Percentiles rank a stretch among this genome's conserved stretches.
phyloP scores from a whole-genome alignment of 1,284 basidiomycete genomes.

The Dichomitus squalens region DNA sequence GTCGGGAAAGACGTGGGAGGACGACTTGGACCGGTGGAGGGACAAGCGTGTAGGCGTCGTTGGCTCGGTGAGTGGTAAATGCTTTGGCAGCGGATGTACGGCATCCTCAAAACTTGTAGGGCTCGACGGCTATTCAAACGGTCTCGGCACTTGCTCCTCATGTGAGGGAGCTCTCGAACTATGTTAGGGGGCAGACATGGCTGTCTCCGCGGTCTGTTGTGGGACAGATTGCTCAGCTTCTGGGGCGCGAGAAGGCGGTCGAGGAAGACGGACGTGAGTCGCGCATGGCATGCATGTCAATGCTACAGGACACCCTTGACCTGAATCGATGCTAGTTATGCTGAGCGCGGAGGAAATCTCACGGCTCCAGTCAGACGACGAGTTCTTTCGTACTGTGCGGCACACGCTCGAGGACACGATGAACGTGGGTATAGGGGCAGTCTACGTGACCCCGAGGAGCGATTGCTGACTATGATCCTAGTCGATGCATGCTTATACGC shows the following conservation, averaged over 20 bases:
- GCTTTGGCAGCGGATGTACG: too few relatives aligned
- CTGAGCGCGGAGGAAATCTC: constrained; percentile 59
- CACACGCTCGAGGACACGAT: constrained; percentile 51
- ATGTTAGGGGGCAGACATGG: constrained; percentile 65
- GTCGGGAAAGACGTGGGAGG: constrained; percentile 47
- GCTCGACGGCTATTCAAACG: constrained; percentile 67
- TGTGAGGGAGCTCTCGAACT: constrained; percentile 54
- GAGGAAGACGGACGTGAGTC: constrained; percentile 43
- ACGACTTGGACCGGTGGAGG: constrained; percentile 28
- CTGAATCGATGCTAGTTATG: too few relatives aligned
- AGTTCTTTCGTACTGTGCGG: constrained; percentile 52
- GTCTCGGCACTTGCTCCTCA: constrained; percentile 58
- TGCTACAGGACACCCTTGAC: too few relatives aligned
- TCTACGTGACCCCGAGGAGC: background rate
- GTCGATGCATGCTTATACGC: constrained; percentile 47
- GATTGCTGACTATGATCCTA: constrained; percentile 23
- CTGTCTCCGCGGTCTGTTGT: constrained; percentile 51
- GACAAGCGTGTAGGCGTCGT: constrained; percentile 3
- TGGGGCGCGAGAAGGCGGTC: constrained; percentile 35
- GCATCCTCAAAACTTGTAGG: constrained; percentile 36
- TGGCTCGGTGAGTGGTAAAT: background rate
- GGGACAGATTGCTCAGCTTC: constrained; percentile 40
- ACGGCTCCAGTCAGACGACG: constrained; percentile 46
- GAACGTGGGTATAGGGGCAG: constrained; percentile 42
- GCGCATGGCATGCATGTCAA: too few relatives aligned